phyloP scores from a whole-genome alignment of 106 monocot genomes.

The Narthecium ossifragum region DNA sequence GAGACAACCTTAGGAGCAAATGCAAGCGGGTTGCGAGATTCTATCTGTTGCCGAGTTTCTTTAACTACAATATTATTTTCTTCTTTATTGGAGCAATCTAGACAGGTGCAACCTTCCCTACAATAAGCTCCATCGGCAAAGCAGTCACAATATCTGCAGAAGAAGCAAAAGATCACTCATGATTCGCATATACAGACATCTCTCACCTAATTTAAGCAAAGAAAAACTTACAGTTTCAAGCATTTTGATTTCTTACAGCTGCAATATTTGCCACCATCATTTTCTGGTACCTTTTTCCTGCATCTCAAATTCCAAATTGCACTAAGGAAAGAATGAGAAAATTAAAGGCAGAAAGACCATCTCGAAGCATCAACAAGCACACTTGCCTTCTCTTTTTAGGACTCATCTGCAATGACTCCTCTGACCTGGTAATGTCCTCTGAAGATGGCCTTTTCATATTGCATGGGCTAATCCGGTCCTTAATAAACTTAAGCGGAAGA shows the following conservation, averaged over 20 bases:
- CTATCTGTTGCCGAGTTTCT: constrained; percentile 37
- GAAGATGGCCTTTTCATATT: constrained; percentile 15
- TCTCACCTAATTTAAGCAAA: no score
- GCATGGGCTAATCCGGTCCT: constrained; percentile 27
- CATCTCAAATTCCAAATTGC: constrained; percentile 7
- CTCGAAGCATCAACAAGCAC: background rate
- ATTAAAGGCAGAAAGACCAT: background rate
- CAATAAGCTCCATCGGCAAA: constrained; percentile 54
- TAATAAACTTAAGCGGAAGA: constrained; percentile 10
- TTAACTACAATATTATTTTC: constrained; percentile 33
- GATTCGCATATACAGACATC: no score
- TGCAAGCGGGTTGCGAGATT: constrained; percentile 54
- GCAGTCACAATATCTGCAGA: constrained; percentile 64
- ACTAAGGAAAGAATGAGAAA: background rate
- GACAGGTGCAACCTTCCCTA: constrained; percentile 43
- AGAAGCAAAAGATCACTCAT: background rate
- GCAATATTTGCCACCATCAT: constrained; percentile 52
- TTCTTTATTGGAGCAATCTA: constrained; percentile 38
- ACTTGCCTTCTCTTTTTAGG: constrained; percentile 45
- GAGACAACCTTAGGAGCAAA: constrained; percentile 63
- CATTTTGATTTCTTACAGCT: constrained; percentile 68
- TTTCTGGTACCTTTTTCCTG: constrained; percentile 39
- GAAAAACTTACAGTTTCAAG: constrained; percentile 56
- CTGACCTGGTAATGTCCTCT: constrained; percentile 17
- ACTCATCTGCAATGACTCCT: constrained; percentile 31